These are phyloP conservation scores for Lasiodiplodia citricola DNA, from an alignment of 2,329 filamentous ascomycete species.

Conservation along the genomic window DNA sequence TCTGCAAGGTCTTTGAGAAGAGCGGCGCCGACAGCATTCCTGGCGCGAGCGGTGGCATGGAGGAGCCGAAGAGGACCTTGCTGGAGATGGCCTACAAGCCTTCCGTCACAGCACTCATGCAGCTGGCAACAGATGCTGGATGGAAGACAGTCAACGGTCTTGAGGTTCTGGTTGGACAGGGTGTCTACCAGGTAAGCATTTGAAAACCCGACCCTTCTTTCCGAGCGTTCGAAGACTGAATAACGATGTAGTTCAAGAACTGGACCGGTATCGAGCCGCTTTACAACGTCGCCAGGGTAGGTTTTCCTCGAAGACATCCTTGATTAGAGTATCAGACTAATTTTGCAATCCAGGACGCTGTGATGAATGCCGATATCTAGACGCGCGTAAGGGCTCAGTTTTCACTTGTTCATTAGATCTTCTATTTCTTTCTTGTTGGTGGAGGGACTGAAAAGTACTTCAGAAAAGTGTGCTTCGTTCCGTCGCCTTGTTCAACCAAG, in stretches of 20 bases:
- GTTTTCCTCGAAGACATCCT: constrained; percentile 30
- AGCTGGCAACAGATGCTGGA: constrained; percentile 74
- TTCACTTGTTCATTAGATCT: neutral
- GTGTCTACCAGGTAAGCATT: constrained; percentile 62
- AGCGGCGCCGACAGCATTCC: constrained; percentile 43
- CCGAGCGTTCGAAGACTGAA: constrained; percentile 22
- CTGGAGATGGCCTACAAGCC: constrained; percentile 98
- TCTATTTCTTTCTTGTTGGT: neutral
- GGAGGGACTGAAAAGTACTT: neutral
- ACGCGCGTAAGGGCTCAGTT: neutral
- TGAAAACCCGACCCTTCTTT: constrained; percentile 46
- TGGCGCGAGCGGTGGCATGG: constrained; percentile 50
- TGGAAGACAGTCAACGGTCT: constrained; percentile 87
- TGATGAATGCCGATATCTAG: constrained; percentile 22
- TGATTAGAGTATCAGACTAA: neutral
- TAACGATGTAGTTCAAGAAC: constrained; percentile 66
- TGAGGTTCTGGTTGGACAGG: constrained; percentile 89
- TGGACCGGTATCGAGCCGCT: constrained; percentile 84
- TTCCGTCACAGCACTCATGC: constrained; percentile 80
- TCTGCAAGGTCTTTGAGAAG: constrained; percentile 60
- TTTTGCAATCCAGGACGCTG: neutral
- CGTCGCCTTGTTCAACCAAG: neutral
- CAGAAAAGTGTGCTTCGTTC: neutral
- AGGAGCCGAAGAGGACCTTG: constrained; percentile 58
- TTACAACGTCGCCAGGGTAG: constrained; percentile 70